Base-by-base conservation (phyloP, 148 eudicot genomes). In the Polygonum aviculare region DNA sequence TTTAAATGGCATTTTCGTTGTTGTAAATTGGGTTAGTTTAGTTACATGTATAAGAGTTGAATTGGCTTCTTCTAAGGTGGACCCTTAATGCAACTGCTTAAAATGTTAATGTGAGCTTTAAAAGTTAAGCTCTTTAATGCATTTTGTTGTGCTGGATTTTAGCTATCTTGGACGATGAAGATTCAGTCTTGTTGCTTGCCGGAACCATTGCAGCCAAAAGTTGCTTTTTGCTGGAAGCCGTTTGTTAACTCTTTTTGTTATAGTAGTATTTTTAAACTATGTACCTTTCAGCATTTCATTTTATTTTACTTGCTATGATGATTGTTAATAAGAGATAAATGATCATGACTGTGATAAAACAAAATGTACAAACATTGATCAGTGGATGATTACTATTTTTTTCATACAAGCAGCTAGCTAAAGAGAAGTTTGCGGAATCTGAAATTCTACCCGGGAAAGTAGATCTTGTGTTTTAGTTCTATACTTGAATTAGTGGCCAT, bases 301-400 rank as follows among this genome's bases (percentile, higher is more conserved):
- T 10, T 7, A 35, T 65, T 31, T 31, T 2, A 65, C 36, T 36
- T 60, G 36, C 11, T 65, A 65, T 65, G 36, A 35, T 36, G 40
- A 65, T 65, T 65, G 44, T 65, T 35, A 35, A 65, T 36, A 65
- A 65, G 44, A 65, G 71, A 65, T 65, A 65, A 33, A 36, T 65
- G 44, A 36, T 36, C 19, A 35, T 65, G 12, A 12, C 44, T 65
- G 19, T 14, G 41, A 35, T 65, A 65, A 65, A 36, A 31, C 71
- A 65, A 65, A 65, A 65, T 65, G 71, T 35, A 65, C 45, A 15
- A 15, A 35, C 0, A 33, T 39, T 35, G 71, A 44, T 65, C 71
- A 67, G 72, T 33, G 15, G 21, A 67, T 67, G 36, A 65, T 33
- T 19, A 36, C 21, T 35, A 12, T 35, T 12, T 7, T 65, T 36